A percentile compares a stretch with the other conserved stretches of the same genome.
Evolutionary conservation across 2,329 filamentous ascomycete species (phyloP).

Genomic region (Acrocalymma vagum): DNA sequence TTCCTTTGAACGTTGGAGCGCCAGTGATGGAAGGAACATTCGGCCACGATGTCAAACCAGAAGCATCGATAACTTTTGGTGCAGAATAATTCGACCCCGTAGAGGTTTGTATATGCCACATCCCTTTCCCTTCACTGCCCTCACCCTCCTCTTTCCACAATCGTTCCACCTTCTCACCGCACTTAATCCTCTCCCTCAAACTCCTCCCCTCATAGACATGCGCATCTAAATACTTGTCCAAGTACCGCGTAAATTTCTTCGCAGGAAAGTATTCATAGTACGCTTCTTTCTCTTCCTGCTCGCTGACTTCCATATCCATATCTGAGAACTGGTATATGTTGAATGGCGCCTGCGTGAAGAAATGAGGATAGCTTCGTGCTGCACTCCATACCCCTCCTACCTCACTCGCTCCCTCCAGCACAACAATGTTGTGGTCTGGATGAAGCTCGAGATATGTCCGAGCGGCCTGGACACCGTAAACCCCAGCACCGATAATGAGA

Average conservation of each 20-base stretch:
- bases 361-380: conserved; percentile 28
- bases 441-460: conserved; percentile 28
- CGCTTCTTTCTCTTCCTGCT: conserved; percentile 17
- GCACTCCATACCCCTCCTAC: conserved; percentile 23
- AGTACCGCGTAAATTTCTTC: conserved; percentile 28
- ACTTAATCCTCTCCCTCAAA: conserved; percentile 23
- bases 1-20: conserved; percentile 30
- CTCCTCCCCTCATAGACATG: conserved; percentile 25
- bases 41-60: conserved; percentile 27
- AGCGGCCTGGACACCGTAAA: conserved; percentile 24
- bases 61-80: conserved; percentile 26
- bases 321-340: conserved; percentile 34
- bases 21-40: conserved; percentile 39
- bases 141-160: conserved; percentile 15
- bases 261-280: conserved; percentile 30
- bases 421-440: conserved; percentile 18
- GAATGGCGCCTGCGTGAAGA: conserved; percentile 34
- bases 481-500: conserved; percentile 17
- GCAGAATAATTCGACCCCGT: conserved; percentile 9
- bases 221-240: conserved; percentile 32
- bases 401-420: conserved; percentile 20
- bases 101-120: conserved; percentile 7
- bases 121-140: no score
- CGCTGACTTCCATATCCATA: conserved; percentile 14
- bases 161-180: conserved; percentile 20